Base-by-base conservation (phyloP, 1,284 basidiomycete genomes). In the Heterobasidion irregulare region DNA sequence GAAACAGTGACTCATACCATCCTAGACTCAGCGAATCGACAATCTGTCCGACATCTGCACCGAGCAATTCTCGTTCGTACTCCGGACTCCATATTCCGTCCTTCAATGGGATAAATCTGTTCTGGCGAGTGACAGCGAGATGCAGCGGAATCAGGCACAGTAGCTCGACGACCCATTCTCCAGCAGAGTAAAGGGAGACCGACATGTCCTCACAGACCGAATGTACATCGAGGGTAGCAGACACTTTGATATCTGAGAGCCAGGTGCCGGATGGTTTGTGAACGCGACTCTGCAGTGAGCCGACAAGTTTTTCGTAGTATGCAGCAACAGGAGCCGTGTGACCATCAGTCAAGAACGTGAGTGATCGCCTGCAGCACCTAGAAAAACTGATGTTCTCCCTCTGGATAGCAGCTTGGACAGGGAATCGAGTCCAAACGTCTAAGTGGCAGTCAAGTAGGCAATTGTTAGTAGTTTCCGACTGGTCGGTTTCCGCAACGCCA, bases 71-170 rank as follows among this genome's bases (percentile, higher is more conserved):
- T 47, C 69, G 72, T 61, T 85, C 83, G 8, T 77, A 64, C 13
- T 75, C 73, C 0, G 74, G 57, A 0, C 80, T 80, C 53, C 67
- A 72, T 0, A 83, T 72, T 0, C 82, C 82, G 58, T 84, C 81
- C 56, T 80, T 83, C 45, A 84, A 26, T 0, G 82, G 82, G 2
- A 82, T 62, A 56, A 84, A 84, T 0, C 79, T 68, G 57, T 84
- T 84, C 44, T 83, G 80, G 12, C 72, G 72, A 0, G 78, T 77
- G 35, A 85, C 63, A 0, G 81, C 81, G 35, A 85, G 70, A 46
- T 84, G 83, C 19, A 85, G 82, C 0, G 83, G 83, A 53, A 85
- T 83, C 34, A 85, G 67, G 55, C 83, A 85, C 0, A 85, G 59
- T 8, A 84, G 63, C 12, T 83, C 77, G 0, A 79, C 80, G 0